phyloP scores from a whole-genome alignment of 441 rosid genomes.

The Adansonia rubrostipa region DNA sequence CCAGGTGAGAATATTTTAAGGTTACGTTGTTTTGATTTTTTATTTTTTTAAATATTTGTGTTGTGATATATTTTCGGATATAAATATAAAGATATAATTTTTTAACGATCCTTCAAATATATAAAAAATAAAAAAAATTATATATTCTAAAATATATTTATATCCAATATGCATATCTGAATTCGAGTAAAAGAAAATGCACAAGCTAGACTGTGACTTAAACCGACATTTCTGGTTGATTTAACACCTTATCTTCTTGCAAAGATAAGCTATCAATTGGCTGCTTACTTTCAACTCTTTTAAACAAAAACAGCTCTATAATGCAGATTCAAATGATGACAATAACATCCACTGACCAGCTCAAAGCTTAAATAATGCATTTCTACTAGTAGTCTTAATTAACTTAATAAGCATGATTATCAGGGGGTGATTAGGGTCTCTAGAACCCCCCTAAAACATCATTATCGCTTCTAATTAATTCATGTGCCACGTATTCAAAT shows the following conservation, averaged over 20 bases:
- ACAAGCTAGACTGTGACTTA: too few relatives aligned
- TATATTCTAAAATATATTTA: too few relatives aligned
- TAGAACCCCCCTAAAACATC: background rate
- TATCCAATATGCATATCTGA: too few relatives aligned
- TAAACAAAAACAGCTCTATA: background rate
- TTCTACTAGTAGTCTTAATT: background rate
- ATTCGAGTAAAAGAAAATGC: background rate
- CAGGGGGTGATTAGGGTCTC: constrained; percentile 7
- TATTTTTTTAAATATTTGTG: too few relatives aligned
- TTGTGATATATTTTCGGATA: too few relatives aligned
- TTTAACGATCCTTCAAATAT: too few relatives aligned
- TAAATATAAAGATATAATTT: too few relatives aligned
- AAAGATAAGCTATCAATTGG: background rate
- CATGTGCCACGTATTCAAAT: background rate
- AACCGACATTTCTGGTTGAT: background rate
- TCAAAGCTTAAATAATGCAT: background rate
- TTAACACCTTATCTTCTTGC: background rate
- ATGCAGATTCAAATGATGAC: background rate
- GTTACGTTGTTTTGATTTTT: too few relatives aligned
- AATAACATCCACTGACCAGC: background rate
- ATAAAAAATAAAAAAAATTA: too few relatives aligned
- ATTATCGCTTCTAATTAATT: background rate
- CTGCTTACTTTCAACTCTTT: background rate
- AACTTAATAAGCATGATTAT: constrained; percentile 1
- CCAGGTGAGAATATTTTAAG: background rate